Percentiles rank a stretch among this genome's conserved stretches.
Conservation (phyloP, 371 early-diverging fungal genomes). For the Chytridiales sp. region DNA sequence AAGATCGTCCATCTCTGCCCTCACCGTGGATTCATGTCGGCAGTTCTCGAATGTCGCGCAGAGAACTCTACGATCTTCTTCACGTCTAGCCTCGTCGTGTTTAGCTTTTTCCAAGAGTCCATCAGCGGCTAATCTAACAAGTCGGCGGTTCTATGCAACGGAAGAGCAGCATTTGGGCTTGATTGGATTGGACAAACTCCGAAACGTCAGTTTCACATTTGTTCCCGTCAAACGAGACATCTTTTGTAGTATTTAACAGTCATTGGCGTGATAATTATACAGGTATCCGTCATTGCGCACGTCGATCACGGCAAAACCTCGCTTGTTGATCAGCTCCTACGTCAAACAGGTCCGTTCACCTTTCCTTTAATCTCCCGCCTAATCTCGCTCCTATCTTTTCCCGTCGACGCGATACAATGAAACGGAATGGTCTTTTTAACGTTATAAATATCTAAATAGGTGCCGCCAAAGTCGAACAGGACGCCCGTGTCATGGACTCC, state of each 20-base stretch:
- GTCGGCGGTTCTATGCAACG: no score
- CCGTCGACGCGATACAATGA: constrained; percentile 5
- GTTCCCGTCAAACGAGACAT: neutral
- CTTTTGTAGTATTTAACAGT: no score
- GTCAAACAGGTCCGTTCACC: constrained; percentile 39
- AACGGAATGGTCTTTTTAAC: constrained; percentile 24
- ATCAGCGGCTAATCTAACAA: no score
- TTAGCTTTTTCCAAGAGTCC: no score
- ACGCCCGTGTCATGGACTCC: constrained; percentile 75
- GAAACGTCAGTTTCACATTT: constrained; percentile 28
- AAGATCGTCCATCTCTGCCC: no score
- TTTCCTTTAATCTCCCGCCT: neutral
- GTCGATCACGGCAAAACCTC: constrained; percentile 71
- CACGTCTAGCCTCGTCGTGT: no score
- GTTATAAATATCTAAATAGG: constrained; percentile 28
- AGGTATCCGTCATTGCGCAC: constrained; percentile 59
- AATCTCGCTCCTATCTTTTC: neutral
- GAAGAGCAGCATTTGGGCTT: constrained; percentile 19
- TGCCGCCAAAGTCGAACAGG: constrained; percentile 35
- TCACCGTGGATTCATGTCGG: no score
- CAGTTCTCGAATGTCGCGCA: no score
- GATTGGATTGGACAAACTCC: constrained; percentile 28
- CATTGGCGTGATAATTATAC: no score
- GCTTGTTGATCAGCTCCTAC: constrained; percentile 32
- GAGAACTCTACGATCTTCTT: no score